Evolutionary conservation across 2,329 filamentous ascomycete genomes (phyloP), one percentile per base, ranked within the genome.

Genomic region (Aspergillus fischeri): DNA sequence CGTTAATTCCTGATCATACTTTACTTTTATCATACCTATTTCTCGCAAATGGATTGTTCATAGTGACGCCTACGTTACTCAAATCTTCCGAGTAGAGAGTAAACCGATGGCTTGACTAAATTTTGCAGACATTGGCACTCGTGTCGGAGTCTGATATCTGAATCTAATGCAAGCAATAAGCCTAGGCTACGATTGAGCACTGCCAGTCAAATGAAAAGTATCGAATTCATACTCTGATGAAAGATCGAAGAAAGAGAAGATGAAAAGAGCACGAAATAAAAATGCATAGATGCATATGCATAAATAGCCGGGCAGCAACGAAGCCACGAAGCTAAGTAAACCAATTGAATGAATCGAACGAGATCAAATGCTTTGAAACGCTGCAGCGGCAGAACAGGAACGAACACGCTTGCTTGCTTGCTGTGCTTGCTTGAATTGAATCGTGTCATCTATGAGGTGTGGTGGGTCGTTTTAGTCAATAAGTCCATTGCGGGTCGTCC

Each of bases 181-280:
- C 52, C 52, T 58, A 49, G 44, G 50, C 56, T 58, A 44, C 52
- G 52, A 41, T 50, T 52, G 49, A 58, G 48, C 54, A 51, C 53
- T 48, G 45, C 35, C 51, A 49, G 52, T 50, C 27, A 50, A 52
- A 45, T 38, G 2, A 17, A 38, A 38, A 3, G 14, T 3, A 17
- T 38, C 6, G 11, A 35, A 38, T 38, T 38, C 55, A 54, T 60
- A 57, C 47, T 52, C 45, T 52, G 53, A 49, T 52, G 49, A 61
- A 49, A 41, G 54, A 61, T 60, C 49, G 54, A 61, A 53, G 38
- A 59, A 57, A 57, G 10, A 48, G 41, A 54, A 45, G 57, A 57
- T 25, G 25, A 52, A 59, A 47, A 50, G 44, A 32, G 49, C 35
- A 55, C n/a, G 21, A 28, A 49, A 27, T 27, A 25, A 41, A 55